Conservation (phyloP, 306 rosid genomes). For the Cucurbita argyrosperma region DNA sequence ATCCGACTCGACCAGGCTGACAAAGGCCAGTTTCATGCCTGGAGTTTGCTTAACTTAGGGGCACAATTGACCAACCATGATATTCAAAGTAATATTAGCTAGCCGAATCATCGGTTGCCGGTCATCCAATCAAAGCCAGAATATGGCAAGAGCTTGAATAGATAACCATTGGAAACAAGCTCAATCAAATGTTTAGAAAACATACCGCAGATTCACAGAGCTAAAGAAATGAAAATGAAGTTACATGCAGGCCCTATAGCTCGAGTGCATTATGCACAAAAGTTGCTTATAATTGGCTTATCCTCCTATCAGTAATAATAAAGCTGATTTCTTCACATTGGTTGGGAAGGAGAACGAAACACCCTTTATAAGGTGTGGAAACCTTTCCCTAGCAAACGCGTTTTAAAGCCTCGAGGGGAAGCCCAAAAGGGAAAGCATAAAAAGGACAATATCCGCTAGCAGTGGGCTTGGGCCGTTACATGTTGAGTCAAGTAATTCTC, state of each 20-base stretch:
- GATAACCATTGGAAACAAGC: not conserved
- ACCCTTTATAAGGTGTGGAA: no score
- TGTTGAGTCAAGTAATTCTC: not conserved
- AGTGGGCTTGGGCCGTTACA: no score
- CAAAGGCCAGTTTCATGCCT: not conserved
- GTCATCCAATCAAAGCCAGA: not conserved
- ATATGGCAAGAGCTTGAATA: not conserved
- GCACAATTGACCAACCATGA: not conserved
- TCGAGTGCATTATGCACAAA: not conserved
- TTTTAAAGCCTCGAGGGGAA: no score
- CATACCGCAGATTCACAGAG: not conserved
- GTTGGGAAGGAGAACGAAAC: no score
- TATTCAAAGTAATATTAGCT: not conserved
- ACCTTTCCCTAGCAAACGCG: no score
- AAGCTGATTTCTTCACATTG: not conserved
- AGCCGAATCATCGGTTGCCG: not conserved
- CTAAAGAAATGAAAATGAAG: not conserved
- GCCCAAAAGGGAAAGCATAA: no score
- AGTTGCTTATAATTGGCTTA: no score
- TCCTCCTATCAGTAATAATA: no score
- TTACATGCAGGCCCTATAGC: not conserved
- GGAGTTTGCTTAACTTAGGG: not conserved
- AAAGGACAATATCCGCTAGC: no score
- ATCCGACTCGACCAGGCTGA: not conserved
- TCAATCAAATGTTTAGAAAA: not conserved